These are phyloP conservation scores for Luvunga scandens DNA, from an alignment of 345 rosid genomes.

Conservation along the genomic window DNA sequence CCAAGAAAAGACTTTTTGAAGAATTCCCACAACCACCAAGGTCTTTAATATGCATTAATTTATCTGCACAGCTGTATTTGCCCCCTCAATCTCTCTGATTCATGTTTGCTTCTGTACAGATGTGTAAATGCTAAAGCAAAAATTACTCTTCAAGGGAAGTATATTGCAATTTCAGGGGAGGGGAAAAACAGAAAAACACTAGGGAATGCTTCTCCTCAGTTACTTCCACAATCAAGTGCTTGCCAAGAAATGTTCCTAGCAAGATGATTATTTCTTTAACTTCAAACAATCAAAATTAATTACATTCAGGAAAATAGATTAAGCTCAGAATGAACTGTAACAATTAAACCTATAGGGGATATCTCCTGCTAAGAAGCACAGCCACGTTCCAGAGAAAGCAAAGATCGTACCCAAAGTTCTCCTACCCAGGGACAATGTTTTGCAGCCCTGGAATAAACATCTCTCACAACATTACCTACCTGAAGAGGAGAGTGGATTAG, in stretches of 20 bases:
- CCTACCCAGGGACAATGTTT: conserved; percentile 89
- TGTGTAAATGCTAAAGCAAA: too few relatives aligned
- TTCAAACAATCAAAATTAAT: conserved; percentile 1
- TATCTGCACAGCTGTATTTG: too few relatives aligned
- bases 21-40: too few relatives aligned
- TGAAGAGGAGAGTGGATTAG: conserved; percentile 35
- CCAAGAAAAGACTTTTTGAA: background rate
- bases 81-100: too few relatives aligned
- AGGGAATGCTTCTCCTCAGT: too few relatives aligned
- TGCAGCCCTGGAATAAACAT: conserved; percentile 76
- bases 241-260: background rate
- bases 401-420: conserved; percentile 78
- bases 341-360: conserved; percentile 51
- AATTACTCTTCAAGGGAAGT: background rate
- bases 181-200: too few relatives aligned
- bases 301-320: background rate
- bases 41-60: too few relatives aligned
- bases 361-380: conserved; percentile 65
- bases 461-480: conserved; percentile 68
- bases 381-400: conserved; percentile 56
- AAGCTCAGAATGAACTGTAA: background rate
- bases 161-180: too few relatives aligned
- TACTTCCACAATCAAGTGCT: too few relatives aligned
- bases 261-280: background rate
- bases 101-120: too few relatives aligned